These are phyloP conservation scores for Penicillium brevicompactum DNA, from an alignment of 2,329 filamentous ascomycete species.

Conservation along the genomic window DNA sequence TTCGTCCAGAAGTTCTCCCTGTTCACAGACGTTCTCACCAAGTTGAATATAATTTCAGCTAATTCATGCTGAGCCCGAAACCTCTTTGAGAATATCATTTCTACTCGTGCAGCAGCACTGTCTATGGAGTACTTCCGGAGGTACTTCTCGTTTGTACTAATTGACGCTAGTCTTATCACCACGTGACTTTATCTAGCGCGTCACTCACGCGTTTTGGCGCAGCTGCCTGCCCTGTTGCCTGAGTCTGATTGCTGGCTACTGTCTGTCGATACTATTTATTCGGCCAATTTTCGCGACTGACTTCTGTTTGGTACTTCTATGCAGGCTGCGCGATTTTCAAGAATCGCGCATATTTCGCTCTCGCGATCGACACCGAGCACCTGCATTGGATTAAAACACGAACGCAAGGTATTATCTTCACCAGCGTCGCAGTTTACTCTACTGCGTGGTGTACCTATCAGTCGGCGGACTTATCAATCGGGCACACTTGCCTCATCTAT, in stretches of 20 bases:
- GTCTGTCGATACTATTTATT: slow-evolving; percentile 6
- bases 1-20: no score
- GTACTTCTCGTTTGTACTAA: no score
- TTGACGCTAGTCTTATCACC: not conserved
- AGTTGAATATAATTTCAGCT: no score
- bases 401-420: not conserved
- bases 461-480: not conserved
- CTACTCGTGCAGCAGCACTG: no score
- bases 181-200: slow-evolving; percentile 2
- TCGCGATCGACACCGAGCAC: slow-evolving; percentile 14
- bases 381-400: not conserved
- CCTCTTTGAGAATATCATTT: no score
- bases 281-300: not conserved
- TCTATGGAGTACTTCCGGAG: no score
- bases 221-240: slow-evolving; percentile 10
- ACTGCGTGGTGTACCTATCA: not conserved
- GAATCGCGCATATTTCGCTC: slow-evolving; percentile 16
- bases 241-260: not conserved
- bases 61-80: no score
- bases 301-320: slow-evolving; percentile 10
- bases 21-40: no score
- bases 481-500: not conserved
- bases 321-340: slow-evolving; percentile 13
- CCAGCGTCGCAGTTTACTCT: not conserved
- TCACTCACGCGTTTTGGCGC: slow-evolving; percentile 3